Percentiles rank a stretch among this genome's conserved stretches.
Evolutionary conservation across 352 stramenopile species (phyloP).

Genomic region (Phytophthora hybrid): DNA sequence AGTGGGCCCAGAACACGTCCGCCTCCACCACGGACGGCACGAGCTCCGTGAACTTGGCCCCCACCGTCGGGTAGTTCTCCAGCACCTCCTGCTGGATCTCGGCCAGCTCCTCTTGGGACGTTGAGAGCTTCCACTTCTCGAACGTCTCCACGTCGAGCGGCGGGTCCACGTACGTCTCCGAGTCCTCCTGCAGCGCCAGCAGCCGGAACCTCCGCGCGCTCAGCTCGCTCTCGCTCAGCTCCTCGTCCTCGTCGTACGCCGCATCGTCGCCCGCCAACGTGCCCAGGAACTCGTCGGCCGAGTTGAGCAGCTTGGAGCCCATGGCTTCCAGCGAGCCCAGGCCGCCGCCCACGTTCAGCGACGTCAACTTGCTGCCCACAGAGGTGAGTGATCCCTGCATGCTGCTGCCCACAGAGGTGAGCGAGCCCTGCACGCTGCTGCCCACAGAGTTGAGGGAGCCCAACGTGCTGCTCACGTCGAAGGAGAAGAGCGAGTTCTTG

Average conservation of each 20-base stretch:
- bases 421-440: slow-evolving; percentile 30
- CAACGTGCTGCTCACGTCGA: slow-evolving; percentile 44
- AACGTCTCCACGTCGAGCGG: slow-evolving; percentile 71
- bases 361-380: slow-evolving; percentile 45
- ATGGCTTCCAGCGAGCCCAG: slow-evolving; percentile 64
- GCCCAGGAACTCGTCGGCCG: slow-evolving; percentile 69
- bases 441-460: slow-evolving; percentile 52
- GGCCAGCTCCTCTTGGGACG: slow-evolving; percentile 44
- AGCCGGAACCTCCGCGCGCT: slow-evolving; percentile 67
- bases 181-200: slow-evolving; percentile 69
- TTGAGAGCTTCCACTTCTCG: slow-evolving; percentile 61
- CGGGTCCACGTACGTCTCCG: slow-evolving; percentile 68
- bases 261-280: slow-evolving; percentile 44
- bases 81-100: slow-evolving; percentile 65
- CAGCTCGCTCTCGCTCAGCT: slow-evolving; percentile 46
- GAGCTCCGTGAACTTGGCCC: slow-evolving; percentile 63
- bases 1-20: slow-evolving; percentile 74
- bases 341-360: slow-evolving; percentile 38
- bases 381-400: slow-evolving; percentile 42
- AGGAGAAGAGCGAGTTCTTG: slow-evolving; percentile 67
- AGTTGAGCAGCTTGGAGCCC: slow-evolving; percentile 76
- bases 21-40: slow-evolving; percentile 59
- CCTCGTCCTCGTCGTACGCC: slow-evolving; percentile 38
- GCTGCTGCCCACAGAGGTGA: slow-evolving; percentile 33
- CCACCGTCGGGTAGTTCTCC: slow-evolving; percentile 69